Percentiles rank a stretch among this genome's conserved stretches.
phyloP scores from a whole-genome alignment of 495 filamentous ascomycete species.

The Evernia prunastri region DNA sequence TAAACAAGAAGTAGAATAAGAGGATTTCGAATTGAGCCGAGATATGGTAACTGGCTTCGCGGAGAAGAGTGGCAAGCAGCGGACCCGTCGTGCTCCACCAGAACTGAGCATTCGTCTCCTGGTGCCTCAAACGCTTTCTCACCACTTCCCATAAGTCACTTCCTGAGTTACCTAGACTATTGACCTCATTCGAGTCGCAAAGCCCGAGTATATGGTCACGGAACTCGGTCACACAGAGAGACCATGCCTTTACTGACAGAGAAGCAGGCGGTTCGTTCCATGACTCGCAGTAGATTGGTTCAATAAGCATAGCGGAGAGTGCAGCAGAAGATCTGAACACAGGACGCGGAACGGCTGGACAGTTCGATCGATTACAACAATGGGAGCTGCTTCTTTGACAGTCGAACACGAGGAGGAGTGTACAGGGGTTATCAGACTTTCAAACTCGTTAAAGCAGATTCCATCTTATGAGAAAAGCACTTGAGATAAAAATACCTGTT shows the following conservation, averaged over 20 bases:
- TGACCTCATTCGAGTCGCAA: not conserved
- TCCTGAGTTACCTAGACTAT: not conserved
- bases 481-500: no score
- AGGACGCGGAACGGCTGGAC: no score
- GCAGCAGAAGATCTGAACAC: no score
- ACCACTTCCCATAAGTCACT: not conserved
- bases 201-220: not conserved
- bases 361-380: no score
- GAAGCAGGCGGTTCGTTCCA: not conserved
- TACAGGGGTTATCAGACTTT: no score
- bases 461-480: no score
- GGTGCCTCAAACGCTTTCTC: not conserved
- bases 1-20: slow-evolving; percentile 21
- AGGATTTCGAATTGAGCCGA: slow-evolving; percentile 22
- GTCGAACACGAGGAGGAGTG: no score
- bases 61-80: slow-evolving; percentile 19
- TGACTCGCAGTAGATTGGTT: not conserved
- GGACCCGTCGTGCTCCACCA: slow-evolving; percentile 27
- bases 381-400: no score
- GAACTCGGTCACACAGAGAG: not conserved
- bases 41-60: slow-evolving; percentile 19
- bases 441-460: no score
- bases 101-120: not conserved
- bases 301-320: not conserved
- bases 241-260: no score